Evolutionary conservation across 257 asterid genomes (phyloP), one percentile per base, ranked within the genome.

Genomic region (Penstemon davidsonii): DNA sequence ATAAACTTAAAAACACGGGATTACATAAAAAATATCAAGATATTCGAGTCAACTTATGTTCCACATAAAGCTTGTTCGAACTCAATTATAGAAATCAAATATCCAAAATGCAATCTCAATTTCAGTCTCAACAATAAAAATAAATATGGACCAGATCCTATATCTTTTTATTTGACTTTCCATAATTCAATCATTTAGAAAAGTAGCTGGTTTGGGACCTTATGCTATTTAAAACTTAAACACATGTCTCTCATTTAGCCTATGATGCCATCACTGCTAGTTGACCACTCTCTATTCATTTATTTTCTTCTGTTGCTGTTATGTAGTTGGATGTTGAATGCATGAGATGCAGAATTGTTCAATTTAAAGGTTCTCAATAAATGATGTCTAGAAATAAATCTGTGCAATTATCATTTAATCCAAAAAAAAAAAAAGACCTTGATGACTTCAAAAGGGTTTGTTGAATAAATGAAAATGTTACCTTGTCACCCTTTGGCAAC

Each of bases 121-220:
- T 33, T 60, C 36, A 1, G 13, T 62, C 40, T 25, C 9, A 13
- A 46, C 15, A 25, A 12, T 46, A 3, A 3, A 55, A 44, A 7
- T 36, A 3, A 47, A 49, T 49, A 54, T 53, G 69, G 66, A 55
- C 49, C 62, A 67, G 38, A 66, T 62, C 37, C 19, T 7, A 33
- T 40, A 66, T 60, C 67, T 67, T 56, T 36, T 46, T 7, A 52
- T 60, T 68, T 73, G 76, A 73, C 68, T 55, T 60, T 60, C 36
- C 38, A 37, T 50, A 56, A 43, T 65, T 76, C 50, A 76, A 71
- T 70, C 9, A 60, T 38, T 50, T 60, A 57, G 50, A 62, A 18
- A 46, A 64, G 75, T 60, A 61, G 81, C 81, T 55, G 66, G 49
- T 37, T 41, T 65, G 73, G 75, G 64, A 73, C 73, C 52, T 66